phyloP scores from a whole-genome alignment of 768 basidiomycete genomes.

The Leucosporidium scottii region DNA sequence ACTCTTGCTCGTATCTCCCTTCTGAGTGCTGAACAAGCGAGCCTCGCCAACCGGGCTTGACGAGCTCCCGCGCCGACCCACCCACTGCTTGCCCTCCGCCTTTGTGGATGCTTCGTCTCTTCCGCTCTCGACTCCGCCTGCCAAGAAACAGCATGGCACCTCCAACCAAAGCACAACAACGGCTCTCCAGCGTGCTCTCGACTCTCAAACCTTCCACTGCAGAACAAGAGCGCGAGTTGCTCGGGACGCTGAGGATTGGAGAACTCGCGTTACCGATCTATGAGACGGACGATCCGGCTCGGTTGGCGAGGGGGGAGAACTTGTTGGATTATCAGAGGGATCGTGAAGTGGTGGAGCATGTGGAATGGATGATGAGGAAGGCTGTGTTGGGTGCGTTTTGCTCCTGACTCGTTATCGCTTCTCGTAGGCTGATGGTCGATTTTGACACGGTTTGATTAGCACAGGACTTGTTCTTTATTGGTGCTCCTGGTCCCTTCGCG shows the following conservation, averaged over 20 bases:
- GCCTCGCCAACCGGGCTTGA: no score
- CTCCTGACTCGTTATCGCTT: not conserved
- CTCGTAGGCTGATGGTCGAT: no score
- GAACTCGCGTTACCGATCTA: conserved; percentile 9
- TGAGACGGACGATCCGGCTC: not conserved
- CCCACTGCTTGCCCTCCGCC: no score
- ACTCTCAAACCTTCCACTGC: no score
- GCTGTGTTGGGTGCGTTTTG: conserved; percentile 2
- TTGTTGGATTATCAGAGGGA: not conserved
- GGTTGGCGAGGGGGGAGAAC: conserved; percentile 1
- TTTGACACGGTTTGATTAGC: not conserved
- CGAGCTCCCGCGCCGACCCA: no score
- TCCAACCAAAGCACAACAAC: no score
- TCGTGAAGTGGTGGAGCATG: not conserved
- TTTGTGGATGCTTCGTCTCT: no score
- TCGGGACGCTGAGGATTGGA: conserved; percentile 15
- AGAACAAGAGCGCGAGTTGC: not conserved
- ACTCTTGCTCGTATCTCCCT: no score
- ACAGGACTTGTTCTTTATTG: conserved; percentile 25
- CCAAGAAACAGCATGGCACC: no score
- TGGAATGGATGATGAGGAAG: conserved; percentile 20
- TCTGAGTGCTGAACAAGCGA: no score
- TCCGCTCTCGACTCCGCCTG: no score
- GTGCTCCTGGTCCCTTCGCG: conserved; percentile 12
- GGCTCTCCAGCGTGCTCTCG: no score